phyloP scores from a whole-genome alignment of 2,329 filamentous ascomycete species.

The Colletotrichum ledebouriae region DNA sequence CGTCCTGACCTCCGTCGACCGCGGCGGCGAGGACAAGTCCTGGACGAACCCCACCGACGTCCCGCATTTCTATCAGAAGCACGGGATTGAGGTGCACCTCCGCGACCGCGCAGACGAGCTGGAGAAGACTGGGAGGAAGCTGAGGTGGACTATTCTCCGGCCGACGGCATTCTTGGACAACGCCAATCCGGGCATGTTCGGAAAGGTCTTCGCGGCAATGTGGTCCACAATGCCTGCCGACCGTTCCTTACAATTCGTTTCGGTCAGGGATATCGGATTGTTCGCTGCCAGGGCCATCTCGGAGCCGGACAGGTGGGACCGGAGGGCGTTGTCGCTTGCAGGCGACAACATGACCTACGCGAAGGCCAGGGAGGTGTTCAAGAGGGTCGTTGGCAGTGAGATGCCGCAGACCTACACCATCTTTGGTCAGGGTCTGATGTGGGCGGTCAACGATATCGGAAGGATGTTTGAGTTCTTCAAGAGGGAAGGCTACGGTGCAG shows the following conservation, averaged over 20 bases:
- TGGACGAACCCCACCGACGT: constrained; percentile 45
- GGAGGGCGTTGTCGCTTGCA: constrained; percentile 39
- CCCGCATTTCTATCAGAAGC: constrained; percentile 46
- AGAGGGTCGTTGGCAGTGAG: constrained; percentile 32
- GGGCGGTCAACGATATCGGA: constrained; percentile 40
- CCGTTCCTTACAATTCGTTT: constrained; percentile 46
- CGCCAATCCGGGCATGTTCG: constrained; percentile 47
- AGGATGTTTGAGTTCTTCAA: constrained; percentile 44
- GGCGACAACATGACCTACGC: constrained; percentile 42
- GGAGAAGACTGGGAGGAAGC: constrained; percentile 1
- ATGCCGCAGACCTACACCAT: constrained; percentile 40
- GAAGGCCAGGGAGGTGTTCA: constrained; percentile 35
- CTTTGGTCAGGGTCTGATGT: constrained; percentile 39
- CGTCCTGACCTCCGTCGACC: constrained; percentile 47
- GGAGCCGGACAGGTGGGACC: constrained; percentile 41
- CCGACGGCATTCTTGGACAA: constrained; percentile 49
- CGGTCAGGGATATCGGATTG: constrained; percentile 47
- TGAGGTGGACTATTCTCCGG: constrained; percentile 47
- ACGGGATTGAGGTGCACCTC: constrained; percentile 42
- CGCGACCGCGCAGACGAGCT: constrained; percentile 38
- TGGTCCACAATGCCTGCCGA: constrained; percentile 47
- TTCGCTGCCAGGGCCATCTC: constrained; percentile 41
- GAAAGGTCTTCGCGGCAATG: constrained; percentile 47
- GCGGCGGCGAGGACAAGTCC: constrained; percentile 46
- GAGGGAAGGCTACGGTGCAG: constrained; percentile 39